Evolutionary conservation across 169 alveolate species (phyloP).

Genomic region (Haemoproteus tartakovskyi): DNA sequence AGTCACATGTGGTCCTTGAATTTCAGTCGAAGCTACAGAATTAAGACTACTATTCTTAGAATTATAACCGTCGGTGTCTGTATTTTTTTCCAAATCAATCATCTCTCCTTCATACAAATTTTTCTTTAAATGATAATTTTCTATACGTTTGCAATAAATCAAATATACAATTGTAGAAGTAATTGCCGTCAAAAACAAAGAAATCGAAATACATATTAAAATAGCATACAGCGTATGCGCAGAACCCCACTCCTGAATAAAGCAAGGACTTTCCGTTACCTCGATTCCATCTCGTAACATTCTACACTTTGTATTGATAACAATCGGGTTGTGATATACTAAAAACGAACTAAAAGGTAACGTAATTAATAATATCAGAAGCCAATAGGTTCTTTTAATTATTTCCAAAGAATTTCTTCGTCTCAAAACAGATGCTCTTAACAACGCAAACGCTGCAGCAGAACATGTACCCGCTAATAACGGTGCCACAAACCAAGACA

Average conservation of each 20-base stretch:
- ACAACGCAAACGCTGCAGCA: constrained; percentile 34
- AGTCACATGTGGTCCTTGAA: neutral
- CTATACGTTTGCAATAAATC: constrained; percentile 23
- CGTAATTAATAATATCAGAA: constrained; percentile 47
- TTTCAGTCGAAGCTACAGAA: constrained; percentile 62
- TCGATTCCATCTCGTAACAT: constrained; percentile 2
- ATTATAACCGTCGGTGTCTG: neutral
- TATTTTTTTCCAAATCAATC: constrained; percentile 1
- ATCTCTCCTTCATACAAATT: constrained; percentile 22
- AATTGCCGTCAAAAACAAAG: constrained; percentile 33
- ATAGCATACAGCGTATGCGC: constrained; percentile 52
- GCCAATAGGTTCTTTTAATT: constrained; percentile 64
- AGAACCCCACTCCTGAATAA: constrained; percentile 68
- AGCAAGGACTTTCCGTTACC: constrained; percentile 51
- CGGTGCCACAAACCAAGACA: constrained; percentile 82
- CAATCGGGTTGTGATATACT: constrained; percentile 62
- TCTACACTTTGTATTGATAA: constrained; percentile 22
- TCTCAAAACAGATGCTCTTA: constrained; percentile 60
- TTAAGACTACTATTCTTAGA: constrained; percentile 57
- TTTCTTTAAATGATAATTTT: constrained; percentile 10
- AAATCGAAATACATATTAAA: constrained; percentile 33
- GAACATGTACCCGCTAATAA: constrained; percentile 58
- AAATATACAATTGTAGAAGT: constrained; percentile 54
- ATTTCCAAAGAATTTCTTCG: constrained; percentile 54
- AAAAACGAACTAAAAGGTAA: constrained; percentile 47